Evolutionary conservation across 139 green algal species (phyloP).

Genomic region (Tetraselmis chui): DNA sequence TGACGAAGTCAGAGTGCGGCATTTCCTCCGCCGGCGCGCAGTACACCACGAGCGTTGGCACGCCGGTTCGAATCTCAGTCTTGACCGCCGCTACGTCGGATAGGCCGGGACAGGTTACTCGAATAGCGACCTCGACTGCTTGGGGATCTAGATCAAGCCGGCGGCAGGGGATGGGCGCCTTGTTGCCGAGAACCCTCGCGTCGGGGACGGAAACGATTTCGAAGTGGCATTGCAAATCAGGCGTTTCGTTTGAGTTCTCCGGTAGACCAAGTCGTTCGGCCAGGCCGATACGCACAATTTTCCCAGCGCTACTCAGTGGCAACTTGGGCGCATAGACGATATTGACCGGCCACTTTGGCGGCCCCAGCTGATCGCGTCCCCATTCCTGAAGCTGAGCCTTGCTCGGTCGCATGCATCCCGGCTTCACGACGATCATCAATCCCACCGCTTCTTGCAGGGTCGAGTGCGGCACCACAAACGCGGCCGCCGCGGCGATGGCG

Average conservation of each 20-base stretch:
- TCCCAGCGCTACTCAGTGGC: constrained; percentile 9
- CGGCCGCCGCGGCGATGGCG: constrained; percentile 17
- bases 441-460: constrained; percentile 24
- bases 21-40: too few relatives aligned
- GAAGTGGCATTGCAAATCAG: constrained; percentile 2
- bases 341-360: constrained; percentile 17
- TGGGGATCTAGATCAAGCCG: not conserved
- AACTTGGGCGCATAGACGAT: constrained; percentile 8
- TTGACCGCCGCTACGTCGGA: too few relatives aligned
- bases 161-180: not conserved
- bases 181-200: not conserved
- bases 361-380: constrained; percentile 1
- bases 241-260: constrained; percentile 1
- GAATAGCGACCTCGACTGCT: not conserved
- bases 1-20: too few relatives aligned
- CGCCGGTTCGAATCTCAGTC: too few relatives aligned
- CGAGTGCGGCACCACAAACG: constrained; percentile 24
- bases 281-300: constrained; percentile 12
- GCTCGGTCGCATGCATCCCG: not conserved
- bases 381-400: constrained; percentile 4
- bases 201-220: not conserved
- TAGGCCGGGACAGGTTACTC: too few relatives aligned
- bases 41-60: too few relatives aligned
- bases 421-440: constrained; percentile 10
- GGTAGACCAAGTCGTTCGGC: constrained; percentile 6